These are phyloP conservation scores for Boletus sp. DNA, from an alignment of 1,284 basidiomycete species.

Conservation along the genomic window DNA sequence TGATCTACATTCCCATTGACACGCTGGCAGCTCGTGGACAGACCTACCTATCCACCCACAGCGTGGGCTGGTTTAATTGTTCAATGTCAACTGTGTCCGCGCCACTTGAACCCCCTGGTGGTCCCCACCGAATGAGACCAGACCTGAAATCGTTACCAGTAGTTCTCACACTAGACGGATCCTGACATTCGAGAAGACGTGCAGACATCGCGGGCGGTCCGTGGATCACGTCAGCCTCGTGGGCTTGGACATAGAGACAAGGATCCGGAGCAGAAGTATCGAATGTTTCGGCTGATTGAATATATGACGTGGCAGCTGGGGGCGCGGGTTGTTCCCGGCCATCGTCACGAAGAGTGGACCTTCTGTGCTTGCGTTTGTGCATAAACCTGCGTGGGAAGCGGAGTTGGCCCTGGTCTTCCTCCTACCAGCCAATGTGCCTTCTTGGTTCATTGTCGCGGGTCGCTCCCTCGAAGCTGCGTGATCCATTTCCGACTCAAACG, in stretches of 20 bases:
- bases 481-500: neutral
- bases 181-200: constrained; percentile 49
- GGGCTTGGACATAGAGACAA: constrained; percentile 59
- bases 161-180: constrained; percentile 15
- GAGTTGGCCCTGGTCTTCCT: neutral
- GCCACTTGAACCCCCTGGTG: constrained; percentile 11
- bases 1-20: constrained; percentile 10
- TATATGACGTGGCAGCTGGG: neutral
- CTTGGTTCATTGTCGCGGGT: neutral
- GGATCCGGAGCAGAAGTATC: constrained; percentile 30
- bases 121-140: constrained; percentile 52
- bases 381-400: constrained; percentile 13
- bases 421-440: neutral
- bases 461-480: too few species aligned
- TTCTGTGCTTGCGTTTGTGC: constrained; percentile 35
- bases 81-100: constrained; percentile 10
- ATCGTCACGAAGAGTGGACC: constrained; percentile 12
- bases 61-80: constrained; percentile 38
- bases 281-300: constrained; percentile 11
- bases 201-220: constrained; percentile 49
- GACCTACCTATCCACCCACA: constrained; percentile 67
- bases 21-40: constrained; percentile 16
- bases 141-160: constrained; percentile 36
- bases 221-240: constrained; percentile 66
- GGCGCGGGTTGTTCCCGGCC: constrained; percentile 15